Evolutionary conservation across 2,329 filamentous ascomycete species (phyloP).

Genomic region (Exophiala xenobiotica): DNA sequence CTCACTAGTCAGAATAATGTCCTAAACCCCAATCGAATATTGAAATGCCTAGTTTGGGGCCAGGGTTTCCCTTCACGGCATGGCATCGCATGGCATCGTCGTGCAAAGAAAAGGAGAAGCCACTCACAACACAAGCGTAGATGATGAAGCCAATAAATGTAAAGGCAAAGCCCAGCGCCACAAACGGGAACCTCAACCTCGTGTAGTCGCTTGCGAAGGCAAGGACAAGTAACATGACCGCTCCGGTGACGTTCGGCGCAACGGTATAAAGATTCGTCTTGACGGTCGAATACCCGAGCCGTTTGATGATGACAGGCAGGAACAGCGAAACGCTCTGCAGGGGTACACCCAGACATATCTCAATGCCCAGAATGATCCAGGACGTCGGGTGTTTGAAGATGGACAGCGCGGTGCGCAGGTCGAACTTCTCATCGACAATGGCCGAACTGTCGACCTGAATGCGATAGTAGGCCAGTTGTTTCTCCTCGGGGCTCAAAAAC

Average conservation of each 20-base stretch:
- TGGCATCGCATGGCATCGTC: no score
- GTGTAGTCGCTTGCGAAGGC: constrained; percentile 32
- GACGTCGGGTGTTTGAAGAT: constrained; percentile 56
- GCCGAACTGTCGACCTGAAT: constrained; percentile 74
- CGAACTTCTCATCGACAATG: constrained; percentile 57
- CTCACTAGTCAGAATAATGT: no score
- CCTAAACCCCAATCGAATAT: no score
- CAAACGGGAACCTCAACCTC: constrained; percentile 69
- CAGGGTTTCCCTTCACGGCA: no score
- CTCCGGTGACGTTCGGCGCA: constrained; percentile 73
- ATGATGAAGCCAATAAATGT: constrained; percentile 78
- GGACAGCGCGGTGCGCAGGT: constrained; percentile 50
- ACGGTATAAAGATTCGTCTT: constrained; percentile 79
- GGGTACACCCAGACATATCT: constrained; percentile 60
- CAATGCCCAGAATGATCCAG: constrained; percentile 57
- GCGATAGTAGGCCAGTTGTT: constrained; percentile 67
- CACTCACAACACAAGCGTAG: constrained; percentile 60
- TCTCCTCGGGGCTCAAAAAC: constrained; percentile 67
- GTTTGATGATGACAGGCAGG: constrained; percentile 57
- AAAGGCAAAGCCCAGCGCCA: constrained; percentile 69
- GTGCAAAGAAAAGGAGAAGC: background rate
- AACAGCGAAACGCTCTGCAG: constrained; percentile 58
- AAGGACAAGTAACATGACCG: constrained; percentile 43
- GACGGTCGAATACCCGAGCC: constrained; percentile 53
- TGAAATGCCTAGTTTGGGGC: no score